Evolutionary conservation across 257 asterid species (phyloP), one percentile per base, ranked within the genome.

Genomic region (Echites panduratus): DNA sequence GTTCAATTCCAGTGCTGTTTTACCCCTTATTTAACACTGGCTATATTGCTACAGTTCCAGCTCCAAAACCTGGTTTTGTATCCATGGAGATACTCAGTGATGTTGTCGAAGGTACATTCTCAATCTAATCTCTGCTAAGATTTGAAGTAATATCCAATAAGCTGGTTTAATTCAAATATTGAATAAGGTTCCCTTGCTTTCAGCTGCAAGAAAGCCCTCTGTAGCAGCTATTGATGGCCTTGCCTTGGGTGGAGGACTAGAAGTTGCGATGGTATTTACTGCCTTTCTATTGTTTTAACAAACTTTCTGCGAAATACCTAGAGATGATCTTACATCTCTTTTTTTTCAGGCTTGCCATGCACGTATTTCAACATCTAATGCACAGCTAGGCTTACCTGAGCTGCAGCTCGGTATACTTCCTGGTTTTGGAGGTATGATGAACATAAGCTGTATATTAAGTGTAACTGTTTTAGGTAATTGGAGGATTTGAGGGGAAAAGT

Each of bases 181-280:
- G 44, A 75, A 32, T 50, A 26, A 24, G 24, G 40, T 70, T 44
- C 7, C 41, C 26, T 27, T 70, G 44, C 7, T 50, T 62, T 50
- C 70, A 95, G 98, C 88, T 86, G 96, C 88, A 5, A 85, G 82
- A 75, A 95, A 95, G 71, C 99, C 99, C 9, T 90, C 95, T 49
- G 99, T 95, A 70, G 99, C 99, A 45, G 99, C 99, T 4, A 81
- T 95, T 53, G 98, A 95, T 87, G 99, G 98, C 73, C 96, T 90
- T 72, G 99, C 99, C 73, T 83, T 95, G 84, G 99, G 99, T 82
- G 99, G 99, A 78, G 99, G 99, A 63, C 73, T 95, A 57, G 99
- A 95, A 77, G 96, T 92, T 59, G 97, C 98, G 66, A 92, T 92
- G 99, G 99, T 92, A 80, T 57, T 89, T 53, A 58, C 67, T 59